Percentiles rank a stretch among this genome's conserved stretches.
phyloP scores from a whole-genome alignment of 2,329 filamentous ascomycete genomes.

The Mycosphaerelloides madeirae region DNA sequence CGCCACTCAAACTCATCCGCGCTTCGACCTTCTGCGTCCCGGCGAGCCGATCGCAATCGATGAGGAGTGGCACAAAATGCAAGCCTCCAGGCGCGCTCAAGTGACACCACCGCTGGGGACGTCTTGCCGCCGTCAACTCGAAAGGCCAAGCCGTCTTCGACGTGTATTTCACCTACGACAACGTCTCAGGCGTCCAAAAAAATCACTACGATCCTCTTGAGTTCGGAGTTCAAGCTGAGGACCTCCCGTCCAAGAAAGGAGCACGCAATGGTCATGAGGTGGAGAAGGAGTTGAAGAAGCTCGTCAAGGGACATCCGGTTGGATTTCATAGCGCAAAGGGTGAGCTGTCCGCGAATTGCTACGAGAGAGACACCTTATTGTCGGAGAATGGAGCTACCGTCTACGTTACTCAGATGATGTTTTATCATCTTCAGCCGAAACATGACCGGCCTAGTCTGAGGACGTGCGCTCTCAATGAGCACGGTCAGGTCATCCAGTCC shows the following conservation, averaged over 20 bases:
- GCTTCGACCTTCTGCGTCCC: not conserved
- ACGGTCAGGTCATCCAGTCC: too few species aligned
- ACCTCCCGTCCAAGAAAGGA: slow-evolving; percentile 1
- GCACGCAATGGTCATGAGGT: too few species aligned
- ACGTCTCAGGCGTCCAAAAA: not conserved
- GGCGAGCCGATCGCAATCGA: not conserved
- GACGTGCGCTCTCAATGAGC: too few species aligned
- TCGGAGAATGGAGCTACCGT: too few species aligned
- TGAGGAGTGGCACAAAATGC: not conserved
- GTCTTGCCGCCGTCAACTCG: not conserved
- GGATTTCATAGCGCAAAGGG: too few species aligned
- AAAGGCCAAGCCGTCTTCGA: not conserved
- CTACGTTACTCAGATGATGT: too few species aligned
- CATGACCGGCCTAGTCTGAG: too few species aligned
- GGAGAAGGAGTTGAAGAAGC: too few species aligned
- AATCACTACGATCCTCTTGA: not conserved
- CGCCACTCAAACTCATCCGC: not conserved
- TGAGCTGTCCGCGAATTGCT: too few species aligned
- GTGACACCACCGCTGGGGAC: not conserved
- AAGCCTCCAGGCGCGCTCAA: not conserved
- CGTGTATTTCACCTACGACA: not conserved
- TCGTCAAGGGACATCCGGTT: too few species aligned
- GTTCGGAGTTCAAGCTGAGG: not conserved
- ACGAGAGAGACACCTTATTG: too few species aligned
- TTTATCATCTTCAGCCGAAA: too few species aligned